These are phyloP conservation scores for Rhodotorula sp. DNA, from an alignment of 1,284 basidiomycete species.

Conservation along the genomic window DNA sequence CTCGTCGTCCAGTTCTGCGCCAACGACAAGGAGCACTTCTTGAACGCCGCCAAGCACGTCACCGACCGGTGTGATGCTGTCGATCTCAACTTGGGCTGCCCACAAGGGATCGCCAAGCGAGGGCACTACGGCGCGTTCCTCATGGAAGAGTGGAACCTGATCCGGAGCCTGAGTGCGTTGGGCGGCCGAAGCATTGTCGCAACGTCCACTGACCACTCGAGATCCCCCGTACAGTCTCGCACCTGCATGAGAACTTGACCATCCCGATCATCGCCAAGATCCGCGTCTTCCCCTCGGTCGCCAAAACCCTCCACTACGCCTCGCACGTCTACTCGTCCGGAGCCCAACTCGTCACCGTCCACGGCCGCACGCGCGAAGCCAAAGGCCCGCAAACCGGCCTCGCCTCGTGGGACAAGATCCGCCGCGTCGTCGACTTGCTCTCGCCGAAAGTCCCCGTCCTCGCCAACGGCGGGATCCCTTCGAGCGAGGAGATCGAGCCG, in stretches of 20 bases:
- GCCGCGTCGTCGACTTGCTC: slow-evolving; percentile 66
- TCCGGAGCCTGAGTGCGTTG: slow-evolving; percentile 70
- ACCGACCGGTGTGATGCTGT: slow-evolving; percentile 75
- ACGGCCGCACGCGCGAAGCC: slow-evolving; percentile 86
- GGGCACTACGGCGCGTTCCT: slow-evolving; percentile 88
- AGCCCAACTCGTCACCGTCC: slow-evolving; percentile 91
- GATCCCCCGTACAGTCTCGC: slow-evolving; percentile 63
- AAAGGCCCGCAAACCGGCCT: slow-evolving; percentile 74
- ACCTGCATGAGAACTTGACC: slow-evolving; percentile 73
- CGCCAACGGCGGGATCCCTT: slow-evolving; percentile 96
- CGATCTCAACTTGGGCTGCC: slow-evolving; percentile 94
- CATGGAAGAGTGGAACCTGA: slow-evolving; percentile 90
- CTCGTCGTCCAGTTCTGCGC: slow-evolving; percentile 90
- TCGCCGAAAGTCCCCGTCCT: slow-evolving; percentile 83
- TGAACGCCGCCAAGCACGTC: slow-evolving; percentile 69
- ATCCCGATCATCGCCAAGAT: slow-evolving; percentile 96
- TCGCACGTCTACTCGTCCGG: slow-evolving; percentile 92
- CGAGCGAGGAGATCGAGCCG: slow-evolving; percentile 69
- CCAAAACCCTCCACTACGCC: slow-evolving; percentile 89
- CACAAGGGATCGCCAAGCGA: slow-evolving; percentile 86
- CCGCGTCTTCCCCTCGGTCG: slow-evolving; percentile 78
- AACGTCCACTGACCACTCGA: neutral
- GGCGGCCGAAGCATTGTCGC: too few relatives aligned
- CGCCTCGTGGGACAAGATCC: slow-evolving; percentile 78
- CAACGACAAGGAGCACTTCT: slow-evolving; percentile 76